A percentile compares a stretch with the other conserved stretches of the same genome.
Conservation (phyloP, 2,329 filamentous ascomycete species). For the Aspergillus glaucus region DNA sequence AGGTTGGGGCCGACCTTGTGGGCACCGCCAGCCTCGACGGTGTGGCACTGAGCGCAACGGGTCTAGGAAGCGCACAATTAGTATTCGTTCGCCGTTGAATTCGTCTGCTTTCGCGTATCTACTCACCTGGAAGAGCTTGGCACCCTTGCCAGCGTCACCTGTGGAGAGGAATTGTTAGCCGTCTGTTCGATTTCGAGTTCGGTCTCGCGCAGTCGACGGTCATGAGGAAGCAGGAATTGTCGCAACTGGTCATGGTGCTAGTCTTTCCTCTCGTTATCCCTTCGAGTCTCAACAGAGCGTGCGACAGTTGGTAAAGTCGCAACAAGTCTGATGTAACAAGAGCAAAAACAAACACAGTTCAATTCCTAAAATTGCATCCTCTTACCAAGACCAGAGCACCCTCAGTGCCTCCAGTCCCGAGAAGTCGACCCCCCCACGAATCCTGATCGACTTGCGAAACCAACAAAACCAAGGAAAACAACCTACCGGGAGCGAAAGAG, state of each 20-base stretch:
- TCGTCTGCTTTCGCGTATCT: background rate
- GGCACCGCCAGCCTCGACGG: slow-evolving; percentile 77
- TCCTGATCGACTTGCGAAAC: background rate
- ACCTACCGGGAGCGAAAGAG: slow-evolving; percentile 22
- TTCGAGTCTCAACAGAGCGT: too few species aligned
- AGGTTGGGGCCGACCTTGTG: slow-evolving; percentile 99
- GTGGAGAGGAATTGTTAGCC: slow-evolving; percentile 23
- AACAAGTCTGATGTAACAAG: too few species aligned
- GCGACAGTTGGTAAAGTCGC: too few species aligned
- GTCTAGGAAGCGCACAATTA: slow-evolving; percentile 46
- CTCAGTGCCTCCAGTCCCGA: too few species aligned
- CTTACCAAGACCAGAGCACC: too few species aligned
- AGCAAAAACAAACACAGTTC: too few species aligned
- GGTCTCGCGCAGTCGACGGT: slow-evolving; percentile 18
- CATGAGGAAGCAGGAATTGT: slow-evolving; percentile 17
- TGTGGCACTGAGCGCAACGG: slow-evolving; percentile 98
- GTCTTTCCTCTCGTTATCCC: background rate
- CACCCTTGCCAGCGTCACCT: slow-evolving; percentile 96
- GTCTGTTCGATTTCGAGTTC: slow-evolving; percentile 13
- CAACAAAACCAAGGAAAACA: background rate
- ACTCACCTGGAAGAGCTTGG: slow-evolving; percentile 85
- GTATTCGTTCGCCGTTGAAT: slow-evolving; percentile 6
- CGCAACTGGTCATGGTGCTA: slow-evolving; percentile 20
- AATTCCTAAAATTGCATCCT: too few species aligned
- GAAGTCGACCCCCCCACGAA: too few species aligned